A percentile compares a stretch with the other conserved stretches of the same genome.
Conservation (phyloP, 495 filamentous ascomycete species). For the Lentithecium fluviatile region DNA sequence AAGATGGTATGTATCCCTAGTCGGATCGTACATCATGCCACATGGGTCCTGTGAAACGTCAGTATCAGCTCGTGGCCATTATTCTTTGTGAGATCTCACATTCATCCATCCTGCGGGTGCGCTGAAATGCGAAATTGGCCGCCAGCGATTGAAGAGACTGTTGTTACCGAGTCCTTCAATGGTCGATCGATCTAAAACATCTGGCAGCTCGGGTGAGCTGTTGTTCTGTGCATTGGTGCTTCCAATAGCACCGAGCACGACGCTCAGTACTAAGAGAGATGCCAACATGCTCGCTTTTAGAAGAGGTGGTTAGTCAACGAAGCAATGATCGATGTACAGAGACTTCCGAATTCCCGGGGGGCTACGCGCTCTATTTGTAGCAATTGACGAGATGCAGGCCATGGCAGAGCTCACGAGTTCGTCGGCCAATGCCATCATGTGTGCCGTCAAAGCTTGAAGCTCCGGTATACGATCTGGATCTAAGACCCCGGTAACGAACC, state of each 20-base stretch:
- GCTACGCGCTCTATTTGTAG: neutral
- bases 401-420: neutral
- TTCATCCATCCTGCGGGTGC: conserved; percentile 58
- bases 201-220: neutral
- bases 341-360: too few species aligned
- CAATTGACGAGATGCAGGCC: neutral
- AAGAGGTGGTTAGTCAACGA: neutral
- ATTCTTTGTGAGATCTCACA: conserved; percentile 25
- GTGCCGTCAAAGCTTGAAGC: neutral
- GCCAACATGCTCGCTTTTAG: conserved; percentile 4
- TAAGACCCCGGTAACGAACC: neutral
- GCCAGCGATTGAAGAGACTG: conserved; percentile 46
- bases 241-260: conserved; percentile 12
- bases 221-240: conserved; percentile 15
- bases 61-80: too few species aligned
- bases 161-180: conserved; percentile 43
- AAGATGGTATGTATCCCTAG: conserved; percentile 41
- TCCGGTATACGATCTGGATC: neutral
- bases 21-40: conserved; percentile 55
- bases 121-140: conserved; percentile 53
- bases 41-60: conserved; percentile 55
- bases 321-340: too few species aligned
- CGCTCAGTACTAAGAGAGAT: conserved; percentile 8
- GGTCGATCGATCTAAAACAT: conserved; percentile 16
- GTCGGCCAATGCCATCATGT: too few species aligned